Evolutionary conservation across 83 land plant genomes (phyloP).

Genomic region (Thuja plicata): DNA sequence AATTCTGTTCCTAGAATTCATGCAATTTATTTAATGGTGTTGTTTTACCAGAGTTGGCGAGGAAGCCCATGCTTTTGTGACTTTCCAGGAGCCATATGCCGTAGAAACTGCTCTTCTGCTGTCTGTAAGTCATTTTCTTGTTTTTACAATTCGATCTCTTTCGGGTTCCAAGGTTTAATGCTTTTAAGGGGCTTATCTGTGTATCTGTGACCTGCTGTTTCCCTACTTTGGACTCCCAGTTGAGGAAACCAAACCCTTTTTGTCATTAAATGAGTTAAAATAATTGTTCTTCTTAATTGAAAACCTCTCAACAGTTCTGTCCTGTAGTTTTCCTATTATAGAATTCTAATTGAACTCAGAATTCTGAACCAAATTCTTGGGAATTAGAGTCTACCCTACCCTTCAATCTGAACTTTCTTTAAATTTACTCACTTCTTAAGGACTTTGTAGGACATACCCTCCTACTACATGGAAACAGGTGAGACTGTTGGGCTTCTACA

Average conservation of each 20-base stretch:
- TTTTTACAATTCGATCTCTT: background rate
- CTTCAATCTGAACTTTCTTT: no score
- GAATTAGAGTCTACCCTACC: no score
- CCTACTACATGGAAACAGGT: background rate
- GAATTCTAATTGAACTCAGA: no score
- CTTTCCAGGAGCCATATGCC: constrained; percentile 60
- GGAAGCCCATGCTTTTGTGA: constrained; percentile 58
- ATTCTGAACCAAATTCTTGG: no score
- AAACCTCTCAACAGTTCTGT: no score
- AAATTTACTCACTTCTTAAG: no score
- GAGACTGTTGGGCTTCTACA: background rate
- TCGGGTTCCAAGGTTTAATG: background rate
- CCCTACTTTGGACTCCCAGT: background rate
- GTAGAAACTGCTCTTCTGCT: constrained; percentile 71
- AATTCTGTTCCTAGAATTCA: background rate
- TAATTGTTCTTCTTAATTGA: no score
- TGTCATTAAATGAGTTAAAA: no score
- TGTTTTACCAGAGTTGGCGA: constrained; percentile 49
- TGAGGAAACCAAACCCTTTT: background rate
- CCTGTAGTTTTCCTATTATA: background rate
- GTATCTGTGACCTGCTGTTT: background rate
- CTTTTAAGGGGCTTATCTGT: background rate
- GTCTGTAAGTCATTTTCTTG: constrained; percentile 34
- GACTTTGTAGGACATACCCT: background rate
- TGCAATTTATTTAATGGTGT: background rate